Percentiles rank a stretch among this genome's conserved stretches.
Evolutionary conservation across 1,284 basidiomycete genomes (phyloP).

Genomic region (Moesziomyces sp.): DNA sequence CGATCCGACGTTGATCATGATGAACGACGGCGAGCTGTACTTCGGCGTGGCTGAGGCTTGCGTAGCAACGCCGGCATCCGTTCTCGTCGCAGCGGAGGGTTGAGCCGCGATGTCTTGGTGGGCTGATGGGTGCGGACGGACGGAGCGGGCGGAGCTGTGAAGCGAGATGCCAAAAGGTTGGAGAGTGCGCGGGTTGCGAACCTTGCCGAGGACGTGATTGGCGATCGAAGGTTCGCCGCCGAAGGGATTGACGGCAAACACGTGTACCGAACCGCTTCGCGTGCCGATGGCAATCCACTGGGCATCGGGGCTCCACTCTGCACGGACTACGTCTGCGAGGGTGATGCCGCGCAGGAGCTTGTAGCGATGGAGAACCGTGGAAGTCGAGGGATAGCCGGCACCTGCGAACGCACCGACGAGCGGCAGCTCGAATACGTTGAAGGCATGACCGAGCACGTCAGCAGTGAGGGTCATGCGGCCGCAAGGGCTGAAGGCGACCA

Average conservation of each 20-base stretch:
- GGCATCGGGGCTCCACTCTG: slow-evolving; percentile 35
- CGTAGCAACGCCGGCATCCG: neutral
- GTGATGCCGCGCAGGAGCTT: slow-evolving; percentile 48
- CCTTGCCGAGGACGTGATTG: slow-evolving; percentile 36
- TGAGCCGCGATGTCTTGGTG: slow-evolving; percentile 8
- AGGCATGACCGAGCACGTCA: slow-evolving; percentile 37
- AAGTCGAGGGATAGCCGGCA: neutral
- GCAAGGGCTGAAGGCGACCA: slow-evolving; percentile 31
- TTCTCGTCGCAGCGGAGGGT: neutral
- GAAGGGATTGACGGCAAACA: slow-evolving; percentile 44
- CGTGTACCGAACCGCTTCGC: slow-evolving; percentile 42
- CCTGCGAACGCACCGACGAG: slow-evolving; percentile 22
- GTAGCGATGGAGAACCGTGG: slow-evolving; percentile 33
- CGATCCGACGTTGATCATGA: slow-evolving; percentile 2
- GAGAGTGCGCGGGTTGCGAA: slow-evolving; percentile 21
- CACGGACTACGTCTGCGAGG: slow-evolving; percentile 34
- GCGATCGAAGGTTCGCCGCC: slow-evolving; percentile 30
- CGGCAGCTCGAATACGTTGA: slow-evolving; percentile 42
- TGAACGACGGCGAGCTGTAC: slow-evolving; percentile 15
- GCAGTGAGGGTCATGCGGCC: slow-evolving; percentile 37
- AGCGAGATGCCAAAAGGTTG: slow-evolving; percentile 33
- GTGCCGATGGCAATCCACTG: slow-evolving; percentile 47
- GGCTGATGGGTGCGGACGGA: slow-evolving; percentile 7
- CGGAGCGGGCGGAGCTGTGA: slow-evolving; percentile 28
- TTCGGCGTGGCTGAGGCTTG: neutral